A percentile compares a stretch with the other conserved stretches of the same genome.
These are phyloP conservation scores for Pochonia chlamydosporia DNA, from an alignment of 2,329 filamentous ascomycete genomes.

Conservation along the genomic window DNA sequence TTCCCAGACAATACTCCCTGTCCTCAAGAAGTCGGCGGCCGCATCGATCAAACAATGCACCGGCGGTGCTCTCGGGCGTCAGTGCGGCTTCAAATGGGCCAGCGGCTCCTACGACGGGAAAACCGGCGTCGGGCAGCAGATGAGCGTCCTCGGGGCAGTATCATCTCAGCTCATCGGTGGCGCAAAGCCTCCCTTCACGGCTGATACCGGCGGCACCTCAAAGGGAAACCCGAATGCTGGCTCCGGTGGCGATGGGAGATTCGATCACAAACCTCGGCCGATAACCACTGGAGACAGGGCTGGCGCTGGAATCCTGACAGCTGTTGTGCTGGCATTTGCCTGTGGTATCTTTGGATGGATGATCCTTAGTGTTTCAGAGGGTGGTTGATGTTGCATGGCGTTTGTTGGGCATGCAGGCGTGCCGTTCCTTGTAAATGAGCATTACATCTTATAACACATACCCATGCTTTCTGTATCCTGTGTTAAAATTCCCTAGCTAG, in stretches of 20 bases:
- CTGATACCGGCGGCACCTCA: conserved; percentile 45
- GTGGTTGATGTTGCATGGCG: too few relatives aligned
- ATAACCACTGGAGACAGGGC: conserved; percentile 39
- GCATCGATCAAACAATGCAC: conserved; percentile 52
- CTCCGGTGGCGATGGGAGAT: conserved; percentile 27
- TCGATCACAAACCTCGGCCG: conserved; percentile 25
- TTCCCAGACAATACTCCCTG: conserved; percentile 40
- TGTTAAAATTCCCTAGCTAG: too few relatives aligned
- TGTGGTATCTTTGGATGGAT: conserved; percentile 44
- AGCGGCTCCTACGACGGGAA: conserved; percentile 45
- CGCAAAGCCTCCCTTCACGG: conserved; percentile 37
- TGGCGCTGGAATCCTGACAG: conserved; percentile 42
- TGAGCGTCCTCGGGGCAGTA: conserved; percentile 53
- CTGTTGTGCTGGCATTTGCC: conserved; percentile 33
- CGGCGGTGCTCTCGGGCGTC: conserved; percentile 39
- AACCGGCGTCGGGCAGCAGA: conserved; percentile 53
- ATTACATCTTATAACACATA: too few relatives aligned
- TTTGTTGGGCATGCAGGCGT: too few relatives aligned
- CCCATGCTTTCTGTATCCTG: too few relatives aligned
- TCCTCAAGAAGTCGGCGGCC: conserved; percentile 44
- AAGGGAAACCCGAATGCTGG: conserved; percentile 38
- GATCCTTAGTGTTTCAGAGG: conserved; percentile 20
- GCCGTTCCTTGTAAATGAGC: too few relatives aligned
- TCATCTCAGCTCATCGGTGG: conserved; percentile 42
- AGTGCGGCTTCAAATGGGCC: conserved; percentile 52